Evolutionary conservation across 225 moss, liverwort and hornwort genomes (phyloP).

Genomic region (Marchantia polymorpha): DNA sequence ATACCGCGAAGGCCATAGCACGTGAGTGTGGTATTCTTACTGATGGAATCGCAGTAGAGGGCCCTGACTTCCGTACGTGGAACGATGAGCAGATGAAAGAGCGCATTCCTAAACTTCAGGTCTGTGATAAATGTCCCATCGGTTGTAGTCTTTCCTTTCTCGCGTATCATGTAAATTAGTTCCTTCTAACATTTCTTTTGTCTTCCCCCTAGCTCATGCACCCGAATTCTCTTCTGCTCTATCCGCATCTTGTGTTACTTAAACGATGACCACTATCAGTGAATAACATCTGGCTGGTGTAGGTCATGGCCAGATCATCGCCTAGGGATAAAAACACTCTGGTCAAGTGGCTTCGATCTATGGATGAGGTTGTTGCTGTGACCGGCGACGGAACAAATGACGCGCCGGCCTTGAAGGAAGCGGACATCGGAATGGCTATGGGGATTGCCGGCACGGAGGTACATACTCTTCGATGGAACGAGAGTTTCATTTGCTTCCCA

Average conservation of each 20-base stretch:
- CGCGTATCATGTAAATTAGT: no score
- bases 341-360: constrained; percentile 56
- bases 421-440: constrained; percentile 97
- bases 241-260: no score
- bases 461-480: neutral
- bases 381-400: constrained; percentile 98
- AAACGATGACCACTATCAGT: no score
- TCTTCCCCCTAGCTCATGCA: no score
- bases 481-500: no score
- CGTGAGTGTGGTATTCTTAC: constrained; percentile 91
- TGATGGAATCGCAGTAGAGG: constrained; percentile 76
- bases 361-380: constrained; percentile 89
- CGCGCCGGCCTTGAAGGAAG: constrained; percentile 93
- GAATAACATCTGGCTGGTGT: constrained; percentile 13
- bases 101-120: constrained; percentile 71
- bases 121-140: constrained; percentile 5
- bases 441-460: constrained; percentile 98
- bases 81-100: constrained; percentile 45
- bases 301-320: constrained; percentile 98
- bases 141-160: no score
- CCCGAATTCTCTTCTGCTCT: no score
- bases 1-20: constrained; percentile 84
- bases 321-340: constrained; percentile 76
- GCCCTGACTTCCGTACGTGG: constrained; percentile 61
- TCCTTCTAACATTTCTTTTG: no score